Conservation (phyloP, 306 rosid genomes). For the Trifolium pratense region DNA sequence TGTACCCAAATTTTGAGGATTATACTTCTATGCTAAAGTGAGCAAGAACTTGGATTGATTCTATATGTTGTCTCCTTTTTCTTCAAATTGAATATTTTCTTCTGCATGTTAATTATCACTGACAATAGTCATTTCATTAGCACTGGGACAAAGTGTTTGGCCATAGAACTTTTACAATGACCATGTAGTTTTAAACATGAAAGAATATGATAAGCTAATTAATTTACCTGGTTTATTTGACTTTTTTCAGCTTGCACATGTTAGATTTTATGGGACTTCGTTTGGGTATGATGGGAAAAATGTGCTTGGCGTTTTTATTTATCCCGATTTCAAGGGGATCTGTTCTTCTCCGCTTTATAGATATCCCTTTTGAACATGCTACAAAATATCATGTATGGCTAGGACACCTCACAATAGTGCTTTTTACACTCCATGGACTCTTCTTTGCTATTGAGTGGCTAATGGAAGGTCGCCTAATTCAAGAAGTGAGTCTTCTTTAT, state of each 20-base stretch:
- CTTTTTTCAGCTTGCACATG: slow-evolving; percentile 54
- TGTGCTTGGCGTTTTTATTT: slow-evolving; percentile 76
- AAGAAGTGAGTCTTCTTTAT: slow-evolving; percentile 59
- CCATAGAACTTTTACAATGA: slow-evolving; percentile 1
- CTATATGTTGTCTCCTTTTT: neutral
- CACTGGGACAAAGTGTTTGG: slow-evolving; percentile 17
- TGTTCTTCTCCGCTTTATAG: slow-evolving; percentile 76
- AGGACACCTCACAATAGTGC: slow-evolving; percentile 92
- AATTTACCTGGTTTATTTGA: slow-evolving; percentile 25
- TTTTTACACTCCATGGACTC: slow-evolving; percentile 88
- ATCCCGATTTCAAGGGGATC: slow-evolving; percentile 92
- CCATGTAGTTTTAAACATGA: slow-evolving; percentile 9
- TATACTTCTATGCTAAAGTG: neutral
- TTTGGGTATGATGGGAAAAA: slow-evolving; percentile 65
- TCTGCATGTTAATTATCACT: neutral
- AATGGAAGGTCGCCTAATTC: slow-evolving; percentile 59
- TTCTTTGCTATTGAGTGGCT: slow-evolving; percentile 62
- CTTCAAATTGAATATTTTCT: neutral
- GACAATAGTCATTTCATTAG: neutral
- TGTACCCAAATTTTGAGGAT: neutral
- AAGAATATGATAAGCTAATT: slow-evolving; percentile 39
- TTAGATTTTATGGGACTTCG: slow-evolving; percentile 68
- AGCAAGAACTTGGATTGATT: neutral
- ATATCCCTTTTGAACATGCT: slow-evolving; percentile 93
- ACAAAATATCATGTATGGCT: slow-evolving; percentile 92